Evolutionary conservation across 768 basidiomycete species (phyloP), one percentile per base, ranked within the genome.

Genomic region (Steccherinum ochraceum): DNA sequence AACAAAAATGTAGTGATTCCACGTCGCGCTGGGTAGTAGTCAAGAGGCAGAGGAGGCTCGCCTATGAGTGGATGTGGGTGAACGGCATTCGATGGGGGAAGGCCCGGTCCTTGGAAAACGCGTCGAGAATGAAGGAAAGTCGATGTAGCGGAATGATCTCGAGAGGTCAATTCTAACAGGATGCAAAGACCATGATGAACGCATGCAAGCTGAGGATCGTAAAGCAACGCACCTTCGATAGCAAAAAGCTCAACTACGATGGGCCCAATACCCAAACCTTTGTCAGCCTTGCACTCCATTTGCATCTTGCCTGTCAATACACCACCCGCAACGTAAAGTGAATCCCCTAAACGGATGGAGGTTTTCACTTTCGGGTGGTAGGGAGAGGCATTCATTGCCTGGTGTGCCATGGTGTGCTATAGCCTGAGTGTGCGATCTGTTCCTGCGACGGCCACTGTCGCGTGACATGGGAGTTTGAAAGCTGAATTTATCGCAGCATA

Each of bases 11-110:
- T 86, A 0, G 88, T 86, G 27, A 74, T 71, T 0, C 89, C 89
- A 41, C 81, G 78, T n/a, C 84, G 80, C 5, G 88, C 90, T 52
- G 80, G 80, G 62, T 83, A 74, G 61, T 90, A 84, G 47, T 81
- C 67, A 0, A 74, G 70, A 0, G 88, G 88, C 2, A 92, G 66
- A 0, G 74, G 74, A 1, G 79, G 75, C 52, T 83, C 79, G 1
- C 77, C 83, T 13, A 79, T 73, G 3, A 69, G 61, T 2, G 83
- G 77, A 61, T 84, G 75, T 1, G 80, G 73, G 50, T 84, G 74
- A 0, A 93, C 88, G 1, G 90, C 86, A 62, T 92, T 92, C 11
- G 89, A 91, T 5, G 88, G 87, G 0, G 89, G 90, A 5, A 91
- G 70, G 16, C 81, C 83, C 2, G 85, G 86, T 2, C 89, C 89